These are phyloP conservation scores for Terana coerulea DNA, from an alignment of 768 basidiomycete species.

Conservation along the genomic window DNA sequence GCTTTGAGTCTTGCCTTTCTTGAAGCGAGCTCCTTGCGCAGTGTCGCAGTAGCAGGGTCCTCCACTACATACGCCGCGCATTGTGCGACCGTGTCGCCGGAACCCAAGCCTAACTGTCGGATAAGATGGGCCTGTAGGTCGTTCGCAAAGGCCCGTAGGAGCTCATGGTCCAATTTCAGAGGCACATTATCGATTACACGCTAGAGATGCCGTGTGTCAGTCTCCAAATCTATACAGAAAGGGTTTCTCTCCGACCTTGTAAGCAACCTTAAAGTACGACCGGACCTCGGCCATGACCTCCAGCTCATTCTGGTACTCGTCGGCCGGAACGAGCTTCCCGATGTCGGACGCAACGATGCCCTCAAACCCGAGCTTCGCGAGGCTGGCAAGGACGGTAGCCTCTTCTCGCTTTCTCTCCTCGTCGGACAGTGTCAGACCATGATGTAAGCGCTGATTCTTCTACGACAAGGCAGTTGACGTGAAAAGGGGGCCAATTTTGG, in stretches of 20 bases:
- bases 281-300: conserved; percentile 68
- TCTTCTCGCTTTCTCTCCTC: conserved; percentile 4
- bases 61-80: conserved; percentile 26
- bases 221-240: conserved; percentile 18
- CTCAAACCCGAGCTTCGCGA: conserved; percentile 14
- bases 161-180: conserved; percentile 41
- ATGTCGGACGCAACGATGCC: conserved; percentile 16
- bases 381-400: conserved; percentile 6
- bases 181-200: conserved; percentile 43
- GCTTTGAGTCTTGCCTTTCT: conserved; percentile 21
- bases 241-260: conserved; percentile 9
- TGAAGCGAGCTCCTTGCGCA: conserved; percentile 21
- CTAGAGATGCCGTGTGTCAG: conserved; percentile 11
- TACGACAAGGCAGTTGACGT: too few relatives aligned
- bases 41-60: conserved; percentile 21
- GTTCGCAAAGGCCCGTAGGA: conserved; percentile 33
- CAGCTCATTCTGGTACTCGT: conserved; percentile 52
- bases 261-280: conserved; percentile 68
- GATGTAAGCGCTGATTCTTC: too few relatives aligned
- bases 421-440: background rate
- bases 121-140: conserved; percentile 22
- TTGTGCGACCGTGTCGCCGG: conserved; percentile 14
- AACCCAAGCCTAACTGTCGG: conserved; percentile 21
- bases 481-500: too few relatives aligned
- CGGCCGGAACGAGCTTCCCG: conserved; percentile 25